A percentile compares a stretch with the other conserved stretches of the same genome.
phyloP scores from a whole-genome alignment of 768 basidiomycete species.

The Mycena kentingensis region DNA sequence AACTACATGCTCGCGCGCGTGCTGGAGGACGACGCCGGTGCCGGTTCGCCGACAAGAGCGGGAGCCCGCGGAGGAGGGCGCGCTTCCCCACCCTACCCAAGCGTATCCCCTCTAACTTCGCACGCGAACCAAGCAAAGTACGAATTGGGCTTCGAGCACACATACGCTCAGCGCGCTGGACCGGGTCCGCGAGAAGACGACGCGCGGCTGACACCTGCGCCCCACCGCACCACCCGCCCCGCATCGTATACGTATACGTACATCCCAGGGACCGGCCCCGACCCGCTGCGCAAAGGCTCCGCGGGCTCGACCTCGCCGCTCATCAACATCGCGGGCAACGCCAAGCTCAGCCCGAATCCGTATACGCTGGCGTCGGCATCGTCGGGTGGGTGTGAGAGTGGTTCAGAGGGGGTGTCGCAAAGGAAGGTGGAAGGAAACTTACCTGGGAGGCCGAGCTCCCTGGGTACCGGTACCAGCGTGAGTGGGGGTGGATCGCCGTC shows the following conservation, averaged over 20 bases:
- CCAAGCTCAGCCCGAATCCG: constrained; percentile 3
- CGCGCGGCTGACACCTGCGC: neutral
- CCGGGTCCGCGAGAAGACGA: neutral
- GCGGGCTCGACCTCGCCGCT: constrained; percentile 3
- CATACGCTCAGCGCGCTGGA: neutral
- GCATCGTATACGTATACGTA: neutral
- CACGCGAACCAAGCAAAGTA: constrained; percentile 9
- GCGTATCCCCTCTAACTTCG: constrained; percentile 6
- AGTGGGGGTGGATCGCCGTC: too few species aligned
- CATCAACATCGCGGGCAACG: neutral
- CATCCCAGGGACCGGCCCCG: neutral
- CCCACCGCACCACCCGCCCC: neutral
- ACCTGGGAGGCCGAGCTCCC: too few species aligned
- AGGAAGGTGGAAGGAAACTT: too few species aligned
- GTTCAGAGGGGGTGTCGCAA: too few species aligned
- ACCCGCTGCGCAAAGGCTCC: neutral
- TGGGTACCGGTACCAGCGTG: too few species aligned
- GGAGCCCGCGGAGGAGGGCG: too few species aligned
- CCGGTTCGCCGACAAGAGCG: neutral
- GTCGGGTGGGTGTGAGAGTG: too few species aligned
- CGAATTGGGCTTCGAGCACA: too few species aligned
- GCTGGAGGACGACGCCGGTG: neutral
- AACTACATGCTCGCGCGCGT: constrained; percentile 13
- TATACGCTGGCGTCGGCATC: too few species aligned
- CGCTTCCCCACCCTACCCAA: constrained; percentile 3